Evolutionary conservation across 768 basidiomycete genomes (phyloP), one percentile per base, ranked within the genome.

Genomic region (Butyriboletus loyo): DNA sequence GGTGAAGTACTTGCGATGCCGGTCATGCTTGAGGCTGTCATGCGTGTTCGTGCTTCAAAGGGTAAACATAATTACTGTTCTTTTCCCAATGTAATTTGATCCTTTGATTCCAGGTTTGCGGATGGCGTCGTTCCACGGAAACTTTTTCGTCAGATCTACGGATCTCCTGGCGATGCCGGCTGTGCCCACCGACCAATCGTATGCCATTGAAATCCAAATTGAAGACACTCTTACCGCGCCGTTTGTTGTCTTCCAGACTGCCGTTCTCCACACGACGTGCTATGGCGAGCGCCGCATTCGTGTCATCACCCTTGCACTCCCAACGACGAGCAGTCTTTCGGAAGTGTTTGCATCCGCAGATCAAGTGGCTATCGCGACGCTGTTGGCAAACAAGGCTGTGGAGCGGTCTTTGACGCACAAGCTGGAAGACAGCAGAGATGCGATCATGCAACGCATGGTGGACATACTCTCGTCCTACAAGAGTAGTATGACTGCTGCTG

Each of bases 61-160:
- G 93, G 91, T 91, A 53, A 24, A 70, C 62, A 7, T n/a, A 11
- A 37, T 37, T 19, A 34, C 11, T 30, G 39, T 24, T 31, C 22
- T 11, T 22, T 13, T 3, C 7, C 11, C 4, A 15, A 21, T 13
- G 34, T 43, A 14, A 47, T 52, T 52, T 49, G 48, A 2, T 22
- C 2, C 14, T 15, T 28, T n/a, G 11, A 49, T 30, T 50, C 2
- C 54, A 88, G 89, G 95, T 55, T 75, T 98, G 40, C 87, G 94
- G 45, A 92, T 98, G 93, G 86, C 94, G 7, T 90, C 92, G 1
- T 98, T 96, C 89, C 93, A 98, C 62, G 96, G 96, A 55, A 98
- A 98, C 75, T 97, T 98, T 77, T 98, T 98, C 66, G 92, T 97
- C 51, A 87, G 96, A 47, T 97, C 94, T 22, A 98, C 96, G 21